Base-by-base conservation (phyloP, 208 protist genomes). In the Crithidia acanthocephali region DNA sequence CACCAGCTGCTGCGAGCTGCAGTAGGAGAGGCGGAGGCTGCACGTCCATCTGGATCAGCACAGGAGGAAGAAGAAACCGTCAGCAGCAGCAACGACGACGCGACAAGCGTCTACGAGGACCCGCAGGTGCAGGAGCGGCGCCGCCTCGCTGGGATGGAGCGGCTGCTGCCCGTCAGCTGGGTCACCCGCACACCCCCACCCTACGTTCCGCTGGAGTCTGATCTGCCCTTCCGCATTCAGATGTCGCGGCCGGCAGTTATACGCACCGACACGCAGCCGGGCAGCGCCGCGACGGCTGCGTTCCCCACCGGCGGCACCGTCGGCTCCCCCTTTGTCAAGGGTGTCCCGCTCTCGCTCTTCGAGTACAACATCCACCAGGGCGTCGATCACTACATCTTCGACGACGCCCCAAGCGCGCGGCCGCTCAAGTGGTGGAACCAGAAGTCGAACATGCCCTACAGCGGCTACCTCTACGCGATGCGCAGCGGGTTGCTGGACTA, bases 381-480 rank as follows among this genome's bases (percentile, higher is more conserved):
- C 20, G 87, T 93, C 22, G 87, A 92, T 48, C 89, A 94, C 62
- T 96, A 95, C 79, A 66, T 93, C 73, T 94, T 86, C 72, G 89
- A 96, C 68, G 86, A 95, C 66, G 81, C 84, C 59, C 88, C 92
- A 15, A 94, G 83, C 62, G 81, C 86, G 32, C 74, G 89, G 45
- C 89, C 92, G 56, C 79, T 91, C 48, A 92, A 93, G 77, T 96
- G 92, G 90, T 96, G 92, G 92, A 91, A 80, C 59, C 92, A 96
- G 37, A 94, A 94, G 72, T 91, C 85, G 23, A 94, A 93, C 76
- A 85, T 94, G 76, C 92, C 92, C 32, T 96, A 96, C 81, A 94
- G 84, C 65, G 89, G 88, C 20, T 87, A 91, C 68, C 68, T 96
- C 65, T 96, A 93, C 66, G 84, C 67, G 67, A 84, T 89, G 80